phyloP scores from a whole-genome alignment of 2,329 filamentous ascomycete genomes.

The Didymellaceae sp. region DNA sequence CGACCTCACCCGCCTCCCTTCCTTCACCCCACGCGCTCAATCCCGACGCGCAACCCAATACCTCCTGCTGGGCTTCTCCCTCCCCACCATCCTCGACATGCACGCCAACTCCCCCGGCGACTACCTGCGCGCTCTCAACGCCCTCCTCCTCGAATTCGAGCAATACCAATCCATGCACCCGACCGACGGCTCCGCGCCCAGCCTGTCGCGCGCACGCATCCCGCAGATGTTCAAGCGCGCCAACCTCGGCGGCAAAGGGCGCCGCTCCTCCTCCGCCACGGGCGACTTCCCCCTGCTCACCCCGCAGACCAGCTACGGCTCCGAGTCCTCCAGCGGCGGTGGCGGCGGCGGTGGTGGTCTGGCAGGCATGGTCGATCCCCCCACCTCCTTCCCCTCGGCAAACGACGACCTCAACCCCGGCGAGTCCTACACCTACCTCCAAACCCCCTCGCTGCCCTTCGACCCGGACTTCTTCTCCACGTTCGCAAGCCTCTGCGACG shows the following conservation, averaged over 20 bases:
- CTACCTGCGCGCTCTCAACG: slow-evolving; percentile 85
- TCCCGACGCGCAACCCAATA: slow-evolving; percentile 92
- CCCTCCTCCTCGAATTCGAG: slow-evolving; percentile 89
- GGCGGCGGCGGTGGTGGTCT: slow-evolving; percentile 29
- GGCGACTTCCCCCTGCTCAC: slow-evolving; percentile 49
- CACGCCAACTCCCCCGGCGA: slow-evolving; percentile 80
- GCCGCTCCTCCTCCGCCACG: slow-evolving; percentile 66
- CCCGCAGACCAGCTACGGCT: slow-evolving; percentile 30
- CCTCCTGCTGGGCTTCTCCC: slow-evolving; percentile 87
- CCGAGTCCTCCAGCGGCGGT: too few species aligned
- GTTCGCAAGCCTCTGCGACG: slow-evolving; percentile 93
- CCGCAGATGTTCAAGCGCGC: slow-evolving; percentile 59
- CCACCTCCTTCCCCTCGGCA: too few species aligned
- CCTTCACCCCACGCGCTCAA: slow-evolving; percentile 83
- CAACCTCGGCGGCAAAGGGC: slow-evolving; percentile 47
- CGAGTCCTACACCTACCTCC: slow-evolving; percentile 85
- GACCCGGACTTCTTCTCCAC: slow-evolving; percentile 98
- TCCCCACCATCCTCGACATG: slow-evolving; percentile 88
- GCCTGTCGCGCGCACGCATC: slow-evolving; percentile 77
- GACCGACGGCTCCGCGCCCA: slow-evolving; percentile 72
- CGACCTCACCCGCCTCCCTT: slow-evolving; percentile 82
- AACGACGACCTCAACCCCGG: slow-evolving; percentile 58
- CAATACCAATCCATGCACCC: slow-evolving; percentile 88
- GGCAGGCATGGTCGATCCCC: slow-evolving; percentile 29
- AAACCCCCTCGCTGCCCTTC: slow-evolving; percentile 92